Evolutionary conservation across 495 filamentous ascomycete genomes (phyloP), one percentile per base, ranked within the genome.

Genomic region (Tirmania nivea): DNA sequence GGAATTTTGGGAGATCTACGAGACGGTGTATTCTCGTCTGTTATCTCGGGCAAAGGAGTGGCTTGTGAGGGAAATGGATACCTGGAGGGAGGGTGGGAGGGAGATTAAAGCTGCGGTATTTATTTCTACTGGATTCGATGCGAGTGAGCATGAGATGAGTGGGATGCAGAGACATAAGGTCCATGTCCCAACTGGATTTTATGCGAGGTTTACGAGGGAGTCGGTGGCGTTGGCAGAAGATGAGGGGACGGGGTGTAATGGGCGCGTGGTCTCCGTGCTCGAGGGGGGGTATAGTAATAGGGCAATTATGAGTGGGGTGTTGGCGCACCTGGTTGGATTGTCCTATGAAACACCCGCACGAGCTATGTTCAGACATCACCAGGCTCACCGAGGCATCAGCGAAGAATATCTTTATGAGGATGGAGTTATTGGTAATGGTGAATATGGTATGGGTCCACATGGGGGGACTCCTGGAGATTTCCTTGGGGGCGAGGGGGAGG

Each of bases 251-350:
- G 74, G 77, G 19, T 82, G 83, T 6, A 81, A 88, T 39, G 90
- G 90, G 8, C 72, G 90, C 17, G 71, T 95, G 34, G 78, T 97
- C 59, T 94, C 87, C 69, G 84, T 96, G 9, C 74, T 97, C 10
- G 90, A 97, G 65, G 90, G 90, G 21, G 90, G 90, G 0, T 97
- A 97, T 63, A 94, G 85, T 61, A 84, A 96, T 63, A 76, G 86
- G 51, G 90, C 90, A 19, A 65, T 97, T 52, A 82, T 75, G 60
- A 90, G 81, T 36, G 90, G 92, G 34, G 80, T 94, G 6, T 66
- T 95, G 37, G 89, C 86, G 63, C 90, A 96, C 66, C 59, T 96
- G 6, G 79, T 82, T 57, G 90, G 86, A 9, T 70, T 94, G 37
- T 75, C 75, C 17, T 79, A 74, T 42, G 68, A 69, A 35, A 71